Evolutionary conservation across 2,329 filamentous ascomycete species (phyloP).

Genomic region (Fusarium sp.): DNA sequence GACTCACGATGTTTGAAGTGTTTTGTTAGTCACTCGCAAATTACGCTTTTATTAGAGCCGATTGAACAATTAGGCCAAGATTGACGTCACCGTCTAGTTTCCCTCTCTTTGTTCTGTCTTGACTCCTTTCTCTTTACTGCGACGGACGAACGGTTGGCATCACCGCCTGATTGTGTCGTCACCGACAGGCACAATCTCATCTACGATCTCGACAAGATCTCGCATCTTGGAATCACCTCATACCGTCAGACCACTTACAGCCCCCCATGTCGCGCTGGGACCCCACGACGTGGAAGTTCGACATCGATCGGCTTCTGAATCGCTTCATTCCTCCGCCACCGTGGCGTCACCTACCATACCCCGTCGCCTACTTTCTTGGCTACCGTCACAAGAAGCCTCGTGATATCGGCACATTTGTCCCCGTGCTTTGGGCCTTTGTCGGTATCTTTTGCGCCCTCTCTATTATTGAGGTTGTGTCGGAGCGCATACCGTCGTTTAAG

Average conservation of each 20-base stretch:
- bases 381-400: slow-evolving; percentile 59
- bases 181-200: neutral
- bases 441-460: slow-evolving; percentile 73
- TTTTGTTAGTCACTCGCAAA: neutral
- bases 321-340: slow-evolving; percentile 75
- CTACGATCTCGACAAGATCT: slow-evolving; percentile 1
- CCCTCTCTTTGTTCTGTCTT: neutral
- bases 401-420: slow-evolving; percentile 67
- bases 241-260: neutral
- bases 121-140: neutral
- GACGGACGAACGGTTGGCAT: neutral
- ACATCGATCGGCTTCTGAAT: slow-evolving; percentile 83
- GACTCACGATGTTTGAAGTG: neutral
- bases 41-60: neutral
- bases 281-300: slow-evolving; percentile 65
- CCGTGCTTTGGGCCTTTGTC: slow-evolving; percentile 72
- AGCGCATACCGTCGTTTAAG: slow-evolving; percentile 65
- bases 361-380: slow-evolving; percentile 77
- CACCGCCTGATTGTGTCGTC: slow-evolving; percentile 1
- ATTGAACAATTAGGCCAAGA: slow-evolving; percentile 5
- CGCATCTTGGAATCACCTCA: neutral
- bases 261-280: slow-evolving; percentile 30
- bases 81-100: neutral
- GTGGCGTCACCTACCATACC: slow-evolving; percentile 72
- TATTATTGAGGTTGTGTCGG: slow-evolving; percentile 68